Conservation (phyloP, 257 asterid genomes). For the Primulina tabacum region DNA sequence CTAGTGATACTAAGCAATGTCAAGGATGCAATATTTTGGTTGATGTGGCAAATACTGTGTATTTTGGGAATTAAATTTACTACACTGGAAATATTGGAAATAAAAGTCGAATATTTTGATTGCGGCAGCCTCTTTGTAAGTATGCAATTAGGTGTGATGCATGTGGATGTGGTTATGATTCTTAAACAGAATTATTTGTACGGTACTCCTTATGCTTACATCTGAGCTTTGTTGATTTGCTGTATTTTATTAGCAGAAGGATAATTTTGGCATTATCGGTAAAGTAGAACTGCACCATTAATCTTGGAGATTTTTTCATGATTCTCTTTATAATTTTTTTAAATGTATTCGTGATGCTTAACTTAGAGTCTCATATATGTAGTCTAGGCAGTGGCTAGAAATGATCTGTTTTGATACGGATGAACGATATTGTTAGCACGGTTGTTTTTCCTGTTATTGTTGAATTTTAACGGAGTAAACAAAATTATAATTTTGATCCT, state of each 20-base stretch:
- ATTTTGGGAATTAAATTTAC: too few relatives aligned
- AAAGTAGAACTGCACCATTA: too few relatives aligned
- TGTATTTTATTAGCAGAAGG: too few relatives aligned
- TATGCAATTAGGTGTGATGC: neutral
- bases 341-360: too few relatives aligned
- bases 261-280: too few relatives aligned
- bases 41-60: neutral
- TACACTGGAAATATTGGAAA: too few relatives aligned
- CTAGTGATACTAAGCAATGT: neutral
- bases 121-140: neutral
- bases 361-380: too few relatives aligned
- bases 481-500: too few relatives aligned
- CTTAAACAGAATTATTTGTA: constrained; percentile 9
- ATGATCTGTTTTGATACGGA: neutral
- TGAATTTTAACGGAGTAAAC: neutral
- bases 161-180: neutral
- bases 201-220: constrained; percentile 5
- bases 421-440: neutral
- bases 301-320: too few relatives aligned
- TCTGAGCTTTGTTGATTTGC: neutral
- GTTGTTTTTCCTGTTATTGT: neutral
- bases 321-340: too few relatives aligned
- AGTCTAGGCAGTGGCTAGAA: neutral
- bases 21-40: neutral
- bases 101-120: neutral